Evolutionary conservation across 169 alveolate genomes (phyloP), one percentile per base, ranked within the genome.

Genomic region (Plasmodium vivax): DNA sequence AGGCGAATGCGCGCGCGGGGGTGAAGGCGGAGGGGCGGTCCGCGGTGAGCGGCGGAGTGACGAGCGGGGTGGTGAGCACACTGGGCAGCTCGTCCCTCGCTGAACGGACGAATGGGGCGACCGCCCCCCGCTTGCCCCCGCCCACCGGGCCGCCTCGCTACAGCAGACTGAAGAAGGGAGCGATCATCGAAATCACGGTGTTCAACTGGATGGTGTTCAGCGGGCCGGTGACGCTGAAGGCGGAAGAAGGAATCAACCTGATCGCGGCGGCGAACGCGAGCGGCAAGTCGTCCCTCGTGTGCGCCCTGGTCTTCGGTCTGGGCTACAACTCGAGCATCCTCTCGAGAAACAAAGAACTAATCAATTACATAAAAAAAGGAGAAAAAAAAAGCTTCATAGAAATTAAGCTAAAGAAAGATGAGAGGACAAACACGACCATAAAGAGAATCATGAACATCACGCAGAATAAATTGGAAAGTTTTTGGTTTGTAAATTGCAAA

Each of bases 181-280:
- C 93, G 0, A 27, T 85, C 10, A 85, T 75, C 38, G 93, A 85
- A 51, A 94, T 96, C 4, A 71, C 94, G 6, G 81, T 96, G 91
- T 95, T 85, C 56, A 96, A 96, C 71, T 96, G 97, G 97, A 96
- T 96, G 97, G 97, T 96, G 12, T 96, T 94, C 77, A 93, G 97
- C 34, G 97, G 97, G 2, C 97, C 97, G 7, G 95, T 96, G 14
- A 75, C 71, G 5, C 79, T 96, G 45, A 84, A 80, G 54, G 96
- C 97, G 30, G 34, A 32, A n/a, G 93, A 96, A 41, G 97, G 97
- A 16, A 95, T 96, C 36, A 96, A 96, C 80, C 92, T 96, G 43
- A 96, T 96, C 14, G 97, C 97, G 0, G 97, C 97, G 7, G 95
- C 97, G 7, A 96, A 96, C 41, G 97, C 97, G 9, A 93, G 96